These are phyloP conservation scores for Pleurotus giganteus DNA, from an alignment of 768 basidiomycete species.

Conservation along the genomic window DNA sequence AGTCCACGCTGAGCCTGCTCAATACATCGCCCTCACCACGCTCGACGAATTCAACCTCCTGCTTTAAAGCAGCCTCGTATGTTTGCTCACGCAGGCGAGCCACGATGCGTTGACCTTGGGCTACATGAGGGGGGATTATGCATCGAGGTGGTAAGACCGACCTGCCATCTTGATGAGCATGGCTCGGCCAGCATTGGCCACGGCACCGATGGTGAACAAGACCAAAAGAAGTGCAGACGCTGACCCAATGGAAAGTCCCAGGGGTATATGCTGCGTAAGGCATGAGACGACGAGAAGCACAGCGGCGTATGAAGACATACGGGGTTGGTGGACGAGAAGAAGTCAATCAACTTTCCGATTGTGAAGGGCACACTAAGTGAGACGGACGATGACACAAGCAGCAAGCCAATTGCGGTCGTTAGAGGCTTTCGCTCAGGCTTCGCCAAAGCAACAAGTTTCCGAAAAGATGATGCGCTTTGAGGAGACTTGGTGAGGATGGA, in stretches of 20 bases:
- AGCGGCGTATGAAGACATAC: slow-evolving; percentile 40
- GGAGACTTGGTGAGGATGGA: slow-evolving; percentile 33
- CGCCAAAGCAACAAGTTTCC: slow-evolving; percentile 76
- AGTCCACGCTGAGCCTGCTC: slow-evolving; percentile 87
- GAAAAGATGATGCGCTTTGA: slow-evolving; percentile 58
- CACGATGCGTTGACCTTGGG: slow-evolving; percentile 81
- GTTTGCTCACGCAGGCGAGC: slow-evolving; percentile 80
- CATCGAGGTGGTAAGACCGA: slow-evolving; percentile 23
- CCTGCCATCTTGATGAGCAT: slow-evolving; percentile 86
- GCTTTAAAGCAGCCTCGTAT: slow-evolving; percentile 78
- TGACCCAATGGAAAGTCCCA: slow-evolving; percentile 75
- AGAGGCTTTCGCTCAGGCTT: slow-evolving; percentile 81
- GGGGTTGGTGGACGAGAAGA: slow-evolving; percentile 73
- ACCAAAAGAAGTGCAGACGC: slow-evolving; percentile 73
- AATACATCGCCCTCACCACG: slow-evolving; percentile 91
- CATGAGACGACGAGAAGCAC: not conserved
- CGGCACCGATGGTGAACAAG: slow-evolving; percentile 84
- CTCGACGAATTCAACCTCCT: slow-evolving; percentile 94
- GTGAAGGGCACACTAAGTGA: slow-evolving; percentile 93
- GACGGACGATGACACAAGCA: slow-evolving; percentile 85
- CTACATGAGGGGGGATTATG: not conserved
- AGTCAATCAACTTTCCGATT: slow-evolving; percentile 92
- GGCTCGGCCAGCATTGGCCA: slow-evolving; percentile 80
- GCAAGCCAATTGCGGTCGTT: slow-evolving; percentile 69
- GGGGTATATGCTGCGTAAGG: slow-evolving; percentile 62